Evolutionary conservation across 495 filamentous ascomycete species (phyloP).

Genomic region (Aspergillus diversus): DNA sequence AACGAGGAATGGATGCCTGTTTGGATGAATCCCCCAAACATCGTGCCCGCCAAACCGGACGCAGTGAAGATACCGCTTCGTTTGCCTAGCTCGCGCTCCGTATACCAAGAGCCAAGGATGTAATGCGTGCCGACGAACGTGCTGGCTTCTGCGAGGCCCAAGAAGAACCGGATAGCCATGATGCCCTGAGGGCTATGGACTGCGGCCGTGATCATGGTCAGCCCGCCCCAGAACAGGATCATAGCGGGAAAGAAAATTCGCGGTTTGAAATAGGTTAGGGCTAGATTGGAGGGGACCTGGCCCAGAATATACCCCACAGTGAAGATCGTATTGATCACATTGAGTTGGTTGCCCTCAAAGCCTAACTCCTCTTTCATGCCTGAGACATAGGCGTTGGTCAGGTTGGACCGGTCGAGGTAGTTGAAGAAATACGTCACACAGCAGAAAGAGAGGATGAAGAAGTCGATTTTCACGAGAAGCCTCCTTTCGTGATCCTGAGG

Average conservation of each 20-base stretch:
- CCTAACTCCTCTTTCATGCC: conserved; percentile 67
- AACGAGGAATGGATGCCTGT: conserved; percentile 59
- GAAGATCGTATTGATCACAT: conserved; percentile 57
- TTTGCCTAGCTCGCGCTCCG: conserved; percentile 64
- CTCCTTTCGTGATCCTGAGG: conserved; percentile 22
- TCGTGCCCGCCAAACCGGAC: conserved; percentile 41
- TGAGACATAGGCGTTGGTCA: conserved; percentile 66
- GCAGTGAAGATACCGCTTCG: conserved; percentile 51
- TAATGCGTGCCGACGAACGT: conserved; percentile 69
- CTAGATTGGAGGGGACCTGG: conserved; percentile 63
- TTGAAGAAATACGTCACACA: conserved; percentile 61
- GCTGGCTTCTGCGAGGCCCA: conserved; percentile 61
- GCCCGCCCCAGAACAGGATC: conserved; percentile 61
- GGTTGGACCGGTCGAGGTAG: conserved; percentile 60
- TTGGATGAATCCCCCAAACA: conserved; percentile 61
- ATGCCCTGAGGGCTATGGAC: conserved; percentile 54
- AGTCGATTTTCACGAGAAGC: conserved; percentile 46
- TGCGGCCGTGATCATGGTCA: conserved; percentile 64
- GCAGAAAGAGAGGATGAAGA: conserved; percentile 68
- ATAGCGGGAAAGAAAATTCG: conserved; percentile 63
- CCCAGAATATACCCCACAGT: conserved; percentile 56
- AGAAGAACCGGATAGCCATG: conserved; percentile 71
- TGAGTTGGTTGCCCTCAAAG: conserved; percentile 61
- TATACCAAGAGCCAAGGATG: conserved; percentile 71
- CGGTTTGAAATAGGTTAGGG: conserved; percentile 61